Evolutionary conservation across 1,284 basidiomycete genomes (phyloP).

Genomic region (Phellopilus nigrolimitatus): DNA sequence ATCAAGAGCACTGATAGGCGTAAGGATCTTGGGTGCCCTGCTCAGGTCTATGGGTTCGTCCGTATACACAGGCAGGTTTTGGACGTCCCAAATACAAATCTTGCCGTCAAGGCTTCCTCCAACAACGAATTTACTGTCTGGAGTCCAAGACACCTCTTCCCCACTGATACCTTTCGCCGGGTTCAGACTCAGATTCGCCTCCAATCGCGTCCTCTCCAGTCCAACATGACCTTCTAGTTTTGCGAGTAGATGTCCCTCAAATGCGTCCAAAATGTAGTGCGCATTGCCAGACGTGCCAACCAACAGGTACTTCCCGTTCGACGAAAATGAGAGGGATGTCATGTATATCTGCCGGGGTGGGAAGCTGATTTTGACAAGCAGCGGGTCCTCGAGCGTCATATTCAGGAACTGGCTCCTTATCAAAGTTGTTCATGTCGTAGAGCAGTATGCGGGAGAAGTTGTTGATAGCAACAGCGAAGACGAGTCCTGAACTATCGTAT

Average conservation of each 20-base stretch:
- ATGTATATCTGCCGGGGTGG: slow-evolving; percentile 88
- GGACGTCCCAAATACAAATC: slow-evolving; percentile 77
- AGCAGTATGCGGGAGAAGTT: slow-evolving; percentile 79
- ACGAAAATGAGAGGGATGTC: slow-evolving; percentile 88
- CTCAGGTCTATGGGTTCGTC: slow-evolving; percentile 49
- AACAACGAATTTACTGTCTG: slow-evolving; percentile 84
- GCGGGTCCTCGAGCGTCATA: slow-evolving; percentile 78
- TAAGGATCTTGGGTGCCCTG: slow-evolving; percentile 44
- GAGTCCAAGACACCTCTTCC: slow-evolving; percentile 89
- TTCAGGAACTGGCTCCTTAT: slow-evolving; percentile 88
- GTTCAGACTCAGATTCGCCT: slow-evolving; percentile 53
- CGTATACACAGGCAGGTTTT: slow-evolving; percentile 46
- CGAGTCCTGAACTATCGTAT: slow-evolving; percentile 84
- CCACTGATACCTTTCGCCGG: slow-evolving; percentile 77
- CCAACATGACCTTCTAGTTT: slow-evolving; percentile 82
- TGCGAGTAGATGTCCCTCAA: slow-evolving; percentile 75
- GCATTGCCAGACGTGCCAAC: slow-evolving; percentile 90
- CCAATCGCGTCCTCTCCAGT: slow-evolving; percentile 62
- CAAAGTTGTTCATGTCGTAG: slow-evolving; percentile 86
- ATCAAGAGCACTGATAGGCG: slow-evolving; percentile 57
- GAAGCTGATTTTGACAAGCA: slow-evolving; percentile 64
- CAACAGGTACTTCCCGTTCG: slow-evolving; percentile 85
- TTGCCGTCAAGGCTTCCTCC: slow-evolving; percentile 81
- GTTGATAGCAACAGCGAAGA: slow-evolving; percentile 93
- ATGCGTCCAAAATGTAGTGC: slow-evolving; percentile 91